These are phyloP conservation scores for Dactylonectria estremocensis DNA, from an alignment of 2,329 filamentous ascomycete species.

Conservation along the genomic window DNA sequence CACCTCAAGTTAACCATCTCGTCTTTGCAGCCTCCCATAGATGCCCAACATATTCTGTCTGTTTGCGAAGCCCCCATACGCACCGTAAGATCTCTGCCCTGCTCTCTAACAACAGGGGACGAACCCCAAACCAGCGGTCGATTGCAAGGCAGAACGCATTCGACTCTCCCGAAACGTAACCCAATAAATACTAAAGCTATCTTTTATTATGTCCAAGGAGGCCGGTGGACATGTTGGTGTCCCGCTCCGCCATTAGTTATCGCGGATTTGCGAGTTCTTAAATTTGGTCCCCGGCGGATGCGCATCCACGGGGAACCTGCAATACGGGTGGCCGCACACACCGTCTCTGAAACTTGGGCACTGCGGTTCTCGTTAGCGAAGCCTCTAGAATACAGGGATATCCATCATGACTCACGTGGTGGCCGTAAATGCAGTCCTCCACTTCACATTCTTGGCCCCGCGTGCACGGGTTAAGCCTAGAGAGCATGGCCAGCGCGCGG, in stretches of 20 bases:
- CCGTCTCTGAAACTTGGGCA: constrained; percentile 69
- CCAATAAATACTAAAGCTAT: constrained; percentile 13
- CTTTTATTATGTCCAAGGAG: constrained; percentile 13
- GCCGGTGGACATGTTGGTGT: not conserved
- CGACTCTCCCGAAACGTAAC: constrained; percentile 9
- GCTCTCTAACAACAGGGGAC: not conserved
- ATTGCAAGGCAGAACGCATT: not conserved
- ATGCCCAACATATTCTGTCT: not conserved
- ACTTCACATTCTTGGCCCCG: constrained; percentile 71
- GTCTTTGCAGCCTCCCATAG: not conserved
- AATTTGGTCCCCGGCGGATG: constrained; percentile 73
- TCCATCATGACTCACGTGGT: constrained; percentile 65
- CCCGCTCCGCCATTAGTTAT: constrained; percentile 46
- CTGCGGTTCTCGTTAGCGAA: constrained; percentile 50
- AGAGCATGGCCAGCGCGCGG: constrained; percentile 69
- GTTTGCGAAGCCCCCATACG: not conserved
- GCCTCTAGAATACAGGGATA: not conserved
- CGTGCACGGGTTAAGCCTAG: constrained; percentile 71
- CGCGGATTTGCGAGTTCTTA: constrained; percentile 54
- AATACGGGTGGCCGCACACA: constrained; percentile 67
- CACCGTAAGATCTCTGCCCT: not conserved
- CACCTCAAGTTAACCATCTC: constrained; percentile 11
- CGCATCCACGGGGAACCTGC: constrained; percentile 67
- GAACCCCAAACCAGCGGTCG: not conserved
- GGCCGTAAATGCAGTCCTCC: constrained; percentile 74